A percentile compares a stretch with the other conserved stretches of the same genome.
These are phyloP conservation scores for Russula earlei DNA, from an alignment of 768 basidiomycete species.

Conservation along the genomic window DNA sequence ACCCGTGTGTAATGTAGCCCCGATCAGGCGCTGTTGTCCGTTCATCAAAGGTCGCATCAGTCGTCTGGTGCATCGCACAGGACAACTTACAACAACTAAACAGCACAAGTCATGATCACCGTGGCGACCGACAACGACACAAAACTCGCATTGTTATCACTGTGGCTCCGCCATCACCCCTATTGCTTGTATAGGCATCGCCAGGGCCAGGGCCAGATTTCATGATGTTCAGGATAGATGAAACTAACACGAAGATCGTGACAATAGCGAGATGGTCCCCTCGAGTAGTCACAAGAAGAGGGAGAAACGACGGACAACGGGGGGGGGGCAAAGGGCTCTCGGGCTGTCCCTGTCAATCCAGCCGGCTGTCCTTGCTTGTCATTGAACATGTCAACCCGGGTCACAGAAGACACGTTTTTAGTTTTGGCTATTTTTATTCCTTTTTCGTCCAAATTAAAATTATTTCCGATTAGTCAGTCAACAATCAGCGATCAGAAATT, in stretches of 20 bases:
- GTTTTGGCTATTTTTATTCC: constrained; percentile 7
- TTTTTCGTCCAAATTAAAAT: constrained; percentile 10
- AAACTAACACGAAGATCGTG: neutral
- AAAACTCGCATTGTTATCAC: neutral
- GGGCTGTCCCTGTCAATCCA: too few relatives aligned
- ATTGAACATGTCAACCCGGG: too few relatives aligned
- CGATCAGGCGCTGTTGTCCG: neutral
- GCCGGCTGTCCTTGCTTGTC: too few relatives aligned
- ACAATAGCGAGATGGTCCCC: neutral
- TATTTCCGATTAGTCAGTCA: neutral
- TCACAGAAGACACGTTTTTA: constrained; percentile 1
- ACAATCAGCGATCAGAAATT: too few relatives aligned
- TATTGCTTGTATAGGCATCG: too few relatives aligned
- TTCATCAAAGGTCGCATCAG: constrained; percentile 11
- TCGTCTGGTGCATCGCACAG: constrained; percentile 8
- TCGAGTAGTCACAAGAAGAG: too few relatives aligned
- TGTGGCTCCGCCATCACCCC: neutral
- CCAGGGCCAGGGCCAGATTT: too few relatives aligned
- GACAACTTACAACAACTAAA: neutral
- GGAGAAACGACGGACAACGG: neutral
- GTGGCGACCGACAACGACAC: neutral
- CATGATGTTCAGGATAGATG: too few relatives aligned
- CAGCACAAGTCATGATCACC: neutral
- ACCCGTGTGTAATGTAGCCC: neutral
- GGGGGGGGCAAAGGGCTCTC: neutral